phyloP scores from a whole-genome alignment of 768 basidiomycete genomes.

The Gymnopilus dilepis region DNA sequence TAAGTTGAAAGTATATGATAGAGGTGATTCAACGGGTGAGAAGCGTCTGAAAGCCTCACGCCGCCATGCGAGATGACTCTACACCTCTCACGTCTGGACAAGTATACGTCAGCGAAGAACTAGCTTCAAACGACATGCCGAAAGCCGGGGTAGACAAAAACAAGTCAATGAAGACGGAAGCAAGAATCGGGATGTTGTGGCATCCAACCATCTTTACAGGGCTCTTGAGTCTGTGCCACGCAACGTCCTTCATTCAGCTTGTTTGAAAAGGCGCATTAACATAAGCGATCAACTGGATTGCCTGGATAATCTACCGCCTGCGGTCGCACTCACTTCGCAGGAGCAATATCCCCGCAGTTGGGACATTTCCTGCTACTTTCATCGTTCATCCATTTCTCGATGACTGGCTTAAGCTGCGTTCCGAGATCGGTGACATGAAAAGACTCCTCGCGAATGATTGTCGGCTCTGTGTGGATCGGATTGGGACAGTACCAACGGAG shows the following conservation, averaged over 20 bases:
- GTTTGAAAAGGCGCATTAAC: neutral
- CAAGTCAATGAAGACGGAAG: too few species aligned
- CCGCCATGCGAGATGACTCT: neutral
- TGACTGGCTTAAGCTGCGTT: conserved; percentile 91
- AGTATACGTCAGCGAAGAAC: neutral
- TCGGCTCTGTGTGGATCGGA: conserved; percentile 50
- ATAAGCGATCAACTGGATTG: neutral
- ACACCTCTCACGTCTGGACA: neutral
- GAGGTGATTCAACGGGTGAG: too few species aligned
- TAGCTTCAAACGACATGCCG: too few species aligned
- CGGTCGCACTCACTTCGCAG: conserved; percentile 36
- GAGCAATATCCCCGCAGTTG: conserved; percentile 61
- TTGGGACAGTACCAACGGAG: conserved; percentile 92
- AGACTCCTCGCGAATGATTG: conserved; percentile 61
- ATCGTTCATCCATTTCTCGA: conserved; percentile 80
- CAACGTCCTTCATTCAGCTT: neutral
- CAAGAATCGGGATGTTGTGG: too few species aligned
- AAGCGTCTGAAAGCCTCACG: neutral
- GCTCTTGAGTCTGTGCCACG: too few species aligned
- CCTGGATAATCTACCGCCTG: neutral
- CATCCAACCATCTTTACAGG: too few species aligned
- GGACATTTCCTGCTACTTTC: conserved; percentile 71
- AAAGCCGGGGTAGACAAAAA: too few species aligned
- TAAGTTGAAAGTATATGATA: too few species aligned
- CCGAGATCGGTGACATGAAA: conserved; percentile 93